These are phyloP conservation scores for Coemansia sp. DNA, from an alignment of 192 early-diverging fungal genomes.

Conservation along the genomic window DNA sequence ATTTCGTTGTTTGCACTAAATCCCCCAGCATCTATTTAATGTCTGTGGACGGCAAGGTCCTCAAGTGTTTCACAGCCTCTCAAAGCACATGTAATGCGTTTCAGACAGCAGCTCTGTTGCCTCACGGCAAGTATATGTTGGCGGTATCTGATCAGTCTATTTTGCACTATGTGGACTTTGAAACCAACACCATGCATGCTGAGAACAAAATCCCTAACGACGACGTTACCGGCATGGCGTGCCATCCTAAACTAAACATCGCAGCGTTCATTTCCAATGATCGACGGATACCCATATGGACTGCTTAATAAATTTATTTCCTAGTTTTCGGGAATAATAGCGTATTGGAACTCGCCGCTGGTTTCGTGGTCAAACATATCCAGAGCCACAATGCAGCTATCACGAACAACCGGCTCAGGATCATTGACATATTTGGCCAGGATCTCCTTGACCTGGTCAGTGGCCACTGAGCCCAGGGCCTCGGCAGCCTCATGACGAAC, in stretches of 20 bases:
- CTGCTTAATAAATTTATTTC: neutral
- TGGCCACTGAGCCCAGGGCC: constrained; percentile 93
- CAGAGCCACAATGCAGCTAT: constrained; percentile 88
- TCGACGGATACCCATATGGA: constrained; percentile 37
- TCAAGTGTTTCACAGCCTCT: constrained; percentile 51
- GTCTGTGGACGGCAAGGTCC: constrained; percentile 59
- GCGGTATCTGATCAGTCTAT: constrained; percentile 67
- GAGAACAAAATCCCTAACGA: constrained; percentile 56
- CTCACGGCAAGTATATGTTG: constrained; percentile 82
- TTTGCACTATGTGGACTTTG: constrained; percentile 67
- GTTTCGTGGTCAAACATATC: constrained; percentile 96
- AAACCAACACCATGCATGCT: constrained; percentile 55
- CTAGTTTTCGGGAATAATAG: constrained; percentile 49
- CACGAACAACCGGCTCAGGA: constrained; percentile 78
- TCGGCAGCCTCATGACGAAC: constrained; percentile 97
- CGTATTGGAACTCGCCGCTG: constrained; percentile 84
- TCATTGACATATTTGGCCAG: constrained; percentile 73
- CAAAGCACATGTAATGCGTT: constrained; percentile 54
- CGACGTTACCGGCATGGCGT: constrained; percentile 73
- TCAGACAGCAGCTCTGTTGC: constrained; percentile 59
- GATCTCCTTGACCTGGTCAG: constrained; percentile 73
- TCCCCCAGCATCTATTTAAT: constrained; percentile 72
- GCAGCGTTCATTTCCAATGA: constrained; percentile 41
- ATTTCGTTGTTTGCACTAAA: constrained; percentile 77
- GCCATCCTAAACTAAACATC: constrained; percentile 85